Percentiles rank a stretch among this genome's conserved stretches.
phyloP scores from a whole-genome alignment of 2,329 filamentous ascomycete genomes.

The Scytalidium sp. region DNA sequence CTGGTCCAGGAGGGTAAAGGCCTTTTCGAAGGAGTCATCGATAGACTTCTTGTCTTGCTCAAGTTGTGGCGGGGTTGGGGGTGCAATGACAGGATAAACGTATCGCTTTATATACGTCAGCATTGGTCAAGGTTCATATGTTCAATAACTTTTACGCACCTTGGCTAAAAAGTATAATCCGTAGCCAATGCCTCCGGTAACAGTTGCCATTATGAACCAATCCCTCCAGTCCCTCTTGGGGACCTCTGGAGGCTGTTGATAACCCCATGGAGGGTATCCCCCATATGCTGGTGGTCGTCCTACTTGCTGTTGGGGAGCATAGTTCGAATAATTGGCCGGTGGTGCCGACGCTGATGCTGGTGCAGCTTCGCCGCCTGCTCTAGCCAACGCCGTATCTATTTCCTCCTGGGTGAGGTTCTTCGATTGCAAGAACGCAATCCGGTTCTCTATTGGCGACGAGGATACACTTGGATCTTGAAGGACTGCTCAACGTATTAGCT shows the following conservation, averaged over 20 bases:
- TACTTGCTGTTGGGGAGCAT: slow-evolving; percentile 40
- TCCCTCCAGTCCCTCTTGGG: slow-evolving; percentile 93
- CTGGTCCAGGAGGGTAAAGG: slow-evolving; percentile 89
- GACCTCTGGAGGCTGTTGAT: slow-evolving; percentile 56
- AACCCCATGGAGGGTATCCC: slow-evolving; percentile 48
- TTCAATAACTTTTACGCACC: slow-evolving; percentile 42
- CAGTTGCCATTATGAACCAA: slow-evolving; percentile 99
- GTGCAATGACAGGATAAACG: slow-evolving; percentile 84
- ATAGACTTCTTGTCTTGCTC: slow-evolving; percentile 92
- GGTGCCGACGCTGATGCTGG: slow-evolving; percentile 25
- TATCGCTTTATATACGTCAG: slow-evolving; percentile 62
- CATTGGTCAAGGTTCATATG: not conserved
- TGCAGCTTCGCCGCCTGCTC: slow-evolving; percentile 61
- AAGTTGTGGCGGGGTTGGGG: slow-evolving; percentile 88
- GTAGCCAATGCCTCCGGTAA: slow-evolving; percentile 85
- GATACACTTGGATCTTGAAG: slow-evolving; percentile 92
- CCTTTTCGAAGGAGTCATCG: slow-evolving; percentile 89
- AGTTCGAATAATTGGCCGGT: slow-evolving; percentile 36
- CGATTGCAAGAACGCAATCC: slow-evolving; percentile 87
- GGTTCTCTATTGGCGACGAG: slow-evolving; percentile 85
- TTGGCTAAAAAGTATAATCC: slow-evolving; percentile 86
- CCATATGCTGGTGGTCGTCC: slow-evolving; percentile 38
- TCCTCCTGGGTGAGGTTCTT: slow-evolving; percentile 98
- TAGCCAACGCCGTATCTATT: slow-evolving; percentile 78
- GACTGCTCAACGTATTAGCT: slow-evolving; percentile 50